Evolutionary conservation across 768 basidiomycete species (phyloP).

Genomic region (Mycena crocata): DNA sequence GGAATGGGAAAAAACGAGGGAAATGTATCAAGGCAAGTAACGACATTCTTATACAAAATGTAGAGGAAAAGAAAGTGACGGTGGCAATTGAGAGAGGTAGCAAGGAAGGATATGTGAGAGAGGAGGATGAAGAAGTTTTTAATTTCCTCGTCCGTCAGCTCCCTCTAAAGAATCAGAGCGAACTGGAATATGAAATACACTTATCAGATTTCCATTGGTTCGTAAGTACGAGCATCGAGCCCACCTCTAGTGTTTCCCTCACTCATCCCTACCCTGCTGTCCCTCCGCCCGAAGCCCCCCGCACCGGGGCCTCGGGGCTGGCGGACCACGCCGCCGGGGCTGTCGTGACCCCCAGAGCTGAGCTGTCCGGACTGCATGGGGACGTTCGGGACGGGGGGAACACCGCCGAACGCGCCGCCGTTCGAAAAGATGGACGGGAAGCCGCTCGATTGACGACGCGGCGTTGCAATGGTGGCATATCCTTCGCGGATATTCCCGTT

Average conservation of each 20-base stretch:
- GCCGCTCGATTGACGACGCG: conserved; percentile 78
- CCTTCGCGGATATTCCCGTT: conserved; percentile 91
- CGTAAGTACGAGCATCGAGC: conserved; percentile 87
- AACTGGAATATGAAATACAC: conserved; percentile 42
- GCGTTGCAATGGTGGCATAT: conserved; percentile 88
- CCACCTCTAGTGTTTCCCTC: conserved; percentile 70
- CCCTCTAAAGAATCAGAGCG: conserved; percentile 59
- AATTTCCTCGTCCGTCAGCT: conserved; percentile 54
- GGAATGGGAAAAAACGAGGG: conserved; percentile 29
- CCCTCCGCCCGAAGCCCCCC: conserved; percentile 78
- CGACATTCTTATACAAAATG: conserved; percentile 30
- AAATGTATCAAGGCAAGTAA: conserved; percentile 22
- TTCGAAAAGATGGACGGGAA: conserved; percentile 79
- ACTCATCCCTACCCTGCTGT: conserved; percentile 62
- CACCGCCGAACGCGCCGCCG: conserved; percentile 59
- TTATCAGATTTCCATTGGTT: conserved; percentile 85
- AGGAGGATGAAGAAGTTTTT: neutral
- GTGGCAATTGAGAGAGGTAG: conserved; percentile 12
- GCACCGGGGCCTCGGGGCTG: conserved; percentile 88
- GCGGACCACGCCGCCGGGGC: conserved; percentile 72
- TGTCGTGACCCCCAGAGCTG: conserved; percentile 53
- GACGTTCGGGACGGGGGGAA: conserved; percentile 86
- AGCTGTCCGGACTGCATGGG: conserved; percentile 67
- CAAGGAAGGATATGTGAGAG: neutral
- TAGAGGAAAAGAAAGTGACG: conserved; percentile 20